Percentiles rank a stretch among this genome's conserved stretches.
Evolutionary conservation across 345 rosid species (phyloP).

Genomic region (Eucalyptus fibrosa): DNA sequence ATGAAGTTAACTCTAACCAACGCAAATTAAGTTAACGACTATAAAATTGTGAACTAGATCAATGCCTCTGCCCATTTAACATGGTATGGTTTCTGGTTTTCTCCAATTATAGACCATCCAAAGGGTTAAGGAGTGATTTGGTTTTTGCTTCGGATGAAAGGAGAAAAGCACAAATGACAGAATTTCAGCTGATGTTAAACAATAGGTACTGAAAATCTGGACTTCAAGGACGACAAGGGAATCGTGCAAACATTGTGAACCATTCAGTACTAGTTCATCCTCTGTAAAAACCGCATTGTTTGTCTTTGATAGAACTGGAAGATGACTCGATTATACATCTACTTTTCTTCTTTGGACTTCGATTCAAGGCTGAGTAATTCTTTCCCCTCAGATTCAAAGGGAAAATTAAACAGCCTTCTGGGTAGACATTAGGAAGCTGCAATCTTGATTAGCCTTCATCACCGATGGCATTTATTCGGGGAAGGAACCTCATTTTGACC

Average conservation of each 20-base stretch:
- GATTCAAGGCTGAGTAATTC: too few relatives aligned
- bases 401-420: too few relatives aligned
- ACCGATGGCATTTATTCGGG: too few relatives aligned
- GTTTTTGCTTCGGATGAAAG: background rate
- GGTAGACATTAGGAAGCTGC: too few relatives aligned
- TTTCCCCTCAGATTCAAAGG: too few relatives aligned
- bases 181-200: background rate
- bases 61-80: background rate
- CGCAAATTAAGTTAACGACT: too few relatives aligned
- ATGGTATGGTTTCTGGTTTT: background rate
- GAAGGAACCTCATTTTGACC: too few relatives aligned
- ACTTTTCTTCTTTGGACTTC: too few relatives aligned
- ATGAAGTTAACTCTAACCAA: background rate
- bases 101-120: background rate
- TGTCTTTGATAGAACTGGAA: background rate
- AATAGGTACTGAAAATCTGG: background rate
- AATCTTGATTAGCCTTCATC: too few relatives aligned
- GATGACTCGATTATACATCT: background rate
- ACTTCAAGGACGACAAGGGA: background rate
- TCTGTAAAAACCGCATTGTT: background rate
- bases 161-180: background rate
- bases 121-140: background rate
- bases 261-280: background rate
- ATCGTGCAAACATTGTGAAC: background rate
- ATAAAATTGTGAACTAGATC: background rate